Base-by-base conservation (phyloP, 371 early-diverging fungal genomes). In the Mucor sp. region DNA sequence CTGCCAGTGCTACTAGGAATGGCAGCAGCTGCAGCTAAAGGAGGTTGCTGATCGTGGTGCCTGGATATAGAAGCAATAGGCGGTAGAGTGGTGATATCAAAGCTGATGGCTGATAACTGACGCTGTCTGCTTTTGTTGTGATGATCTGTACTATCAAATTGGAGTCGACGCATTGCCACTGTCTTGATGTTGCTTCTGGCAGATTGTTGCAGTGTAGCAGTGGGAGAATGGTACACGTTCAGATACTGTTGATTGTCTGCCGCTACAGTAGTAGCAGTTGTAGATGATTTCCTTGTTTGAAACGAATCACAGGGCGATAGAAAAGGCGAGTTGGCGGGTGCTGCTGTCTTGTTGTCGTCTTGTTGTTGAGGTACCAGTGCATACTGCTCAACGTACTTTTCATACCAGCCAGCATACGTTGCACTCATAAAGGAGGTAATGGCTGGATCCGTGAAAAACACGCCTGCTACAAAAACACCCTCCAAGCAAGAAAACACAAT, bases 381-480 rank as follows among this genome's bases (percentile, higher is more conserved):
- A 33, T 62, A 62, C 30, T 62, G 48, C 1, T 48, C 33, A 8
- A 62, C 62, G 21, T 62, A 62, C 32, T 62, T 62, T 33, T 44
- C 14, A 11, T 11, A 5, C 15, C 33, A 62, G 9, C 19, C 23
- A 17, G 30, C 17, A 21, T 32, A 62, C 8, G 32, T 33, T 17
- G 17, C 8, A 6, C 23, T 50, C n/a, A 62, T 32, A 5, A 66
- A 27, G 4, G 27, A 41, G 0, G 47, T 56, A 15, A 75, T 63
- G n/a, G 65, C 58, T 1, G 76, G 76, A n/a, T 75, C 76, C 25
- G 70, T 72, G 33, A 75, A 75, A 55, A 75, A 75, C 4, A 75
- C 60, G n/a, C 69, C 28, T 12, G 68, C 44, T 5, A 69, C 61
- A 27, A 75, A 60, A 8, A 71, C 48, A 1, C 75, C 75, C 62